phyloP scores from a whole-genome alignment of 768 basidiomycete genomes.

The Boletus coccyginus region DNA sequence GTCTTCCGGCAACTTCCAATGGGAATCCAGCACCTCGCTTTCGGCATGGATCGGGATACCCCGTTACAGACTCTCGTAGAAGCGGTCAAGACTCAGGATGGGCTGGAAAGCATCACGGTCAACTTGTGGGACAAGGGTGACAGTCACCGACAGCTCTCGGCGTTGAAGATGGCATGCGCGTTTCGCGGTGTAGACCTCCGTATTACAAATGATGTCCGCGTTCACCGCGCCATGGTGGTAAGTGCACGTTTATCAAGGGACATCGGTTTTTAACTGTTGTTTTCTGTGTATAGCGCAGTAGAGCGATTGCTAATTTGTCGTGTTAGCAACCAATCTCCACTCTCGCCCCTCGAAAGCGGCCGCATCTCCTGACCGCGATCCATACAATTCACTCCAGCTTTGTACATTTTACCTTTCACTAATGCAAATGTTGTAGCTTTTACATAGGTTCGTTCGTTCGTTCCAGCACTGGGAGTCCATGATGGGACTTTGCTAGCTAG shows the following conservation, averaged over 20 bases:
- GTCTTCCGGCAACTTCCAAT: conserved; percentile 49
- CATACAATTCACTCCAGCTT: conserved; percentile 1
- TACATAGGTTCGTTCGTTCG: neutral
- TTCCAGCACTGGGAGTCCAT: neutral
- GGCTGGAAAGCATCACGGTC: conserved; percentile 49
- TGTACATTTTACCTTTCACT: conserved; percentile 1
- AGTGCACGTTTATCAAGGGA: conserved; percentile 26
- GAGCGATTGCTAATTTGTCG: conserved; percentile 8
- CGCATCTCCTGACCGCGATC: neutral
- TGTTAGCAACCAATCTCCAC: conserved; percentile 17
- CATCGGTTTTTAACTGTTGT: conserved; percentile 13
- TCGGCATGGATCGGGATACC: conserved; percentile 58
- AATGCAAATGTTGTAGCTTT: conserved; percentile 19
- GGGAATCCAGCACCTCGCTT: conserved; percentile 53
- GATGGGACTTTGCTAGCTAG: conserved; percentile 1
- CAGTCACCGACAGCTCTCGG: conserved; percentile 47
- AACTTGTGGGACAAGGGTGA: conserved; percentile 54
- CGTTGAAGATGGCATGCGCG: conserved; percentile 64
- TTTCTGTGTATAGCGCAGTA: conserved; percentile 19
- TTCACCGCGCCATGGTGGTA: conserved; percentile 53
- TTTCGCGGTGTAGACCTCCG: conserved; percentile 55
- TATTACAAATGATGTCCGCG: conserved; percentile 48
- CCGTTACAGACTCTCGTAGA: conserved; percentile 54
- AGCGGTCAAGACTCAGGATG: conserved; percentile 43
- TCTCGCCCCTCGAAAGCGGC: neutral